Evolutionary conservation across 1,284 basidiomycete species (phyloP).

Genomic region (Tausonia pullulans): DNA sequence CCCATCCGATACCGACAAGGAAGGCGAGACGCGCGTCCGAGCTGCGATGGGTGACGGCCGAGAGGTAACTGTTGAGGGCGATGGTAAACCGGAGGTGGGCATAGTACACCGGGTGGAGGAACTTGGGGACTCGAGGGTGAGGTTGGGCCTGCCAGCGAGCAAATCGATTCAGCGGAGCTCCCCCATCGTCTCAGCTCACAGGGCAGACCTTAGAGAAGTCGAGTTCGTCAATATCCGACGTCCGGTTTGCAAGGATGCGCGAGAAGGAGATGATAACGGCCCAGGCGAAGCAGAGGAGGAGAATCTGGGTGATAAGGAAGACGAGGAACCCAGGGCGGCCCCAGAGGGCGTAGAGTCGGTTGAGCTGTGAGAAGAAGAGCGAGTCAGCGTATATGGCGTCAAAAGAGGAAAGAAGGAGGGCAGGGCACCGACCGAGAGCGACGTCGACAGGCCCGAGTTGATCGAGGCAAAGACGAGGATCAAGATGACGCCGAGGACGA

Average conservation of each 20-base stretch:
- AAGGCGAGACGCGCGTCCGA: constrained; percentile 73
- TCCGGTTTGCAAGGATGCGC: constrained; percentile 19
- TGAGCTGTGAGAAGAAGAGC: constrained; percentile 36
- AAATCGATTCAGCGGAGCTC: neutral
- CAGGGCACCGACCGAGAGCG: constrained; percentile 20
- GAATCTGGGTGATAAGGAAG: constrained; percentile 41
- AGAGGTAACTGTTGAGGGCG: neutral
- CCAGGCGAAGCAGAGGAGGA: constrained; percentile 25
- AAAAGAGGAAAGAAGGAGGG: neutral
- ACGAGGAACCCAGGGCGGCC: constrained; percentile 52
- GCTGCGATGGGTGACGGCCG: constrained; percentile 61
- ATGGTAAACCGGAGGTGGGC: neutral
- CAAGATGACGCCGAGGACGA: constrained; percentile 35
- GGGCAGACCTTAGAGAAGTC: neutral
- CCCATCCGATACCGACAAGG: constrained; percentile 85
- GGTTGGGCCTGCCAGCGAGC: neutral
- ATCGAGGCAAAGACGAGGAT: constrained; percentile 36
- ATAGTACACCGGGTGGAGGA: neutral
- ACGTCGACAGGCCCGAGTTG: constrained; percentile 34
- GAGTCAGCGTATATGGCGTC: neutral
- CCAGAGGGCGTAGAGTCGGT: constrained; percentile 59
- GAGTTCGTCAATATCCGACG: constrained; percentile 2
- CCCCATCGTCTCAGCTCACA: neutral
- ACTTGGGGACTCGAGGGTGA: neutral
- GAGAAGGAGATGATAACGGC: constrained; percentile 19